phyloP scores from a whole-genome alignment of 2,329 filamentous ascomycete genomes.

The Fusarium fujikuroi region DNA sequence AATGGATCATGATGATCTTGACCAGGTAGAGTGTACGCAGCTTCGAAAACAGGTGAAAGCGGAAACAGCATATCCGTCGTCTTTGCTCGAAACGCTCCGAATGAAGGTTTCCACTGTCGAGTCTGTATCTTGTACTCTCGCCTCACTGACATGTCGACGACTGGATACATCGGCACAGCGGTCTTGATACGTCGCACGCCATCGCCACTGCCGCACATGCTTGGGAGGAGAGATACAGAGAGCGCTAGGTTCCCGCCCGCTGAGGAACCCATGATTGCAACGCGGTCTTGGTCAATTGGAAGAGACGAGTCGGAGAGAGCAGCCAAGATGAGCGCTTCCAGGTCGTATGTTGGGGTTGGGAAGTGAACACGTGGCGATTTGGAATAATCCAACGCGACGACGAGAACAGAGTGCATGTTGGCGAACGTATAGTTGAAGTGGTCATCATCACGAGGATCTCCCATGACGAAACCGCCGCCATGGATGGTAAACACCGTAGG shows the following conservation, averaged over 20 bases:
- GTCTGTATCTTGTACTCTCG: slow-evolving; percentile 17
- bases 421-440: slow-evolving; percentile 7
- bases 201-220: slow-evolving; percentile 26
- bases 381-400: slow-evolving; percentile 21
- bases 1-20: slow-evolving; percentile 19
- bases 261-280: slow-evolving; percentile 14
- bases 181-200: slow-evolving; percentile 14
- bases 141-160: slow-evolving; percentile 1
- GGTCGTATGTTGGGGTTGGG: slow-evolving; percentile 12
- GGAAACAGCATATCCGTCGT: slow-evolving; percentile 3
- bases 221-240: slow-evolving; percentile 12
- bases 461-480: slow-evolving; percentile 23
- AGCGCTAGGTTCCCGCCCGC: slow-evolving; percentile 17
- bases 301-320: slow-evolving; percentile 1
- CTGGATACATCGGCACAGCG: slow-evolving; percentile 1
- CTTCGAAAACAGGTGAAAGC: slow-evolving; percentile 15
- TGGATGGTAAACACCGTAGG: slow-evolving; percentile 13
- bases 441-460: slow-evolving; percentile 18
- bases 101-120: slow-evolving; percentile 1
- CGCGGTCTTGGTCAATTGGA: slow-evolving; percentile 4
- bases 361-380: slow-evolving; percentile 13
- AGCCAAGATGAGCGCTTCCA: slow-evolving; percentile 17
- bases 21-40: background rate
- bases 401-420: slow-evolving; percentile 18
- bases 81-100: slow-evolving; percentile 15